Conservation (phyloP, 1,139 yeast genomes). For the Taphrina wiesneri region DNA sequence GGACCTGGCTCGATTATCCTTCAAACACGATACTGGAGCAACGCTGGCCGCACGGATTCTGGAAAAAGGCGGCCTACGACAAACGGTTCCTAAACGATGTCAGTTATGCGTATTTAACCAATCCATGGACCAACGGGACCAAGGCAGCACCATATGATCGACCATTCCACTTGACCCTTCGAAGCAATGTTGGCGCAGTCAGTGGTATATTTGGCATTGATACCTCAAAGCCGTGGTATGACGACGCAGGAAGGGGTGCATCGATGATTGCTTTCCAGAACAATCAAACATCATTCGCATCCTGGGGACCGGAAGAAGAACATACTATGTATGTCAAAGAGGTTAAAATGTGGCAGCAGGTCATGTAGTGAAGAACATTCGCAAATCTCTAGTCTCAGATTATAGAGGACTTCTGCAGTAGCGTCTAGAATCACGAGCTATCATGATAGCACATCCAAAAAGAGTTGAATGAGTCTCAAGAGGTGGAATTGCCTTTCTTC, state of each 20-base stretch:
- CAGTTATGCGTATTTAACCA: constrained; percentile 33
- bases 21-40: constrained; percentile 37
- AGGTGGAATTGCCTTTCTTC: background rate
- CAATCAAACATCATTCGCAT: constrained; percentile 29
- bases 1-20: constrained; percentile 38
- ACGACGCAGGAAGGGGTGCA: constrained; percentile 27
- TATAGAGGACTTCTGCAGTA: too few relatives aligned
- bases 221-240: constrained; percentile 38
- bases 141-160: constrained; percentile 39
- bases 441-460: too few relatives aligned
- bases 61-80: constrained; percentile 27
- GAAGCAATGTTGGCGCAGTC: constrained; percentile 39
- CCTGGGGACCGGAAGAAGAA: constrained; percentile 24
- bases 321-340: constrained; percentile 28
- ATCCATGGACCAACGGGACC: constrained; percentile 36
- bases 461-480: too few relatives aligned
- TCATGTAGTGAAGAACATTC: background rate
- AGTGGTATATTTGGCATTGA: constrained; percentile 37
- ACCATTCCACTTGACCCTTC: constrained; percentile 37
- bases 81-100: background rate
- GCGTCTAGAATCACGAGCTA: too few relatives aligned
- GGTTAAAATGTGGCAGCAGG: constrained; percentile 25
- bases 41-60: constrained; percentile 34
- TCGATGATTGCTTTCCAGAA: constrained; percentile 33
- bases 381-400: background rate